phyloP scores from a whole-genome alignment of 2,329 filamentous ascomycete species.

The Stachybotrys echinatus region DNA sequence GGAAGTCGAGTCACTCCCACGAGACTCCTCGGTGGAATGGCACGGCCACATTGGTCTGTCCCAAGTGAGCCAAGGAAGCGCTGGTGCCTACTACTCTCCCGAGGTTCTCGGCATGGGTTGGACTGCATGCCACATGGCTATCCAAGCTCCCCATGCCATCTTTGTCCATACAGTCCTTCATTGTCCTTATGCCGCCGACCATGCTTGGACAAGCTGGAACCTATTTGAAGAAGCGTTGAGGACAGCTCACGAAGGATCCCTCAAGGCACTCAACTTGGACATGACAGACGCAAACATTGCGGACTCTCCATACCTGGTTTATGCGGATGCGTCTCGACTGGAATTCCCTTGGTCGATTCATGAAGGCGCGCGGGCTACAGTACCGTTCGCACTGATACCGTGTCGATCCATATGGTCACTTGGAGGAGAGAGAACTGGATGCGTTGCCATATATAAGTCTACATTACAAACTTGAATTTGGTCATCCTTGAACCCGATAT shows the following conservation, averaged over 20 bases:
- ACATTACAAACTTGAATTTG: too few species aligned
- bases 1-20: conserved; percentile 72
- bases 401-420: conserved; percentile 30
- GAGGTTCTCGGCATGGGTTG: conserved; percentile 15
- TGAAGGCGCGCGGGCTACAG: not conserved
- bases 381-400: conserved; percentile 20
- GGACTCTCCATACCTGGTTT: conserved; percentile 22
- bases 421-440: conserved; percentile 21
- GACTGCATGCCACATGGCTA: conserved; percentile 22
- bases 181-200: conserved; percentile 2
- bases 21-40: conserved; percentile 77
- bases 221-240: conserved; percentile 12
- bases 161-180: conserved; percentile 25
- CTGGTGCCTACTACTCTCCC: conserved; percentile 15
- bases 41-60: conserved; percentile 60
- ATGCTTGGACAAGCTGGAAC: not conserved
- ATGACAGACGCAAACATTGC: conserved; percentile 2
- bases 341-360: not conserved
- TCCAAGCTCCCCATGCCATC: conserved; percentile 11
- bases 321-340: not conserved
- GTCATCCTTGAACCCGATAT: conserved; percentile 5
- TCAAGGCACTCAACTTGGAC: conserved; percentile 13
- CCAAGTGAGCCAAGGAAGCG: conserved; percentile 18
- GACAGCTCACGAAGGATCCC: conserved; percentile 13
- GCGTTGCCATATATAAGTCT: conserved; percentile 26